Evolutionary conservation across 306 rosid genomes (phyloP).

Genomic region (Quillaja saponaria): DNA sequence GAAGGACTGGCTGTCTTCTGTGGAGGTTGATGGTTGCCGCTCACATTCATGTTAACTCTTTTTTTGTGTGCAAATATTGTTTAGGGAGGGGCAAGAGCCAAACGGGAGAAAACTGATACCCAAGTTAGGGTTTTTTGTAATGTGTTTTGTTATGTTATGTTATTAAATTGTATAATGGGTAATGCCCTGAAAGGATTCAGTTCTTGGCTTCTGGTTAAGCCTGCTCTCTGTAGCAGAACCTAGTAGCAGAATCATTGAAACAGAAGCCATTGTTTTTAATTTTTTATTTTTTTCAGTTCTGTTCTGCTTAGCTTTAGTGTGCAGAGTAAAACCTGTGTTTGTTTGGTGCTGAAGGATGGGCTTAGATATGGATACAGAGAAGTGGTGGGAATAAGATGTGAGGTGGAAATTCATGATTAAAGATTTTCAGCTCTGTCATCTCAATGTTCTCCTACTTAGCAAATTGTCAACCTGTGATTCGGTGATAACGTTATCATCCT

Average conservation of each 20-base stretch:
- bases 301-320: not conserved
- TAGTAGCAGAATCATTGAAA: slow-evolving; percentile 45
- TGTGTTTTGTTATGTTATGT: too few species aligned
- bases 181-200: slow-evolving; percentile 33
- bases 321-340: too few species aligned
- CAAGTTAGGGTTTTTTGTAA: too few species aligned
- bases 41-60: too few species aligned
- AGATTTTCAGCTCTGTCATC: slow-evolving; percentile 37
- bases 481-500: slow-evolving; percentile 43
- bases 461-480: slow-evolving; percentile 26
- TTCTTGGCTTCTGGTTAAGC: slow-evolving; percentile 5
- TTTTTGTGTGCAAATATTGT: too few species aligned
- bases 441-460: slow-evolving; percentile 32
- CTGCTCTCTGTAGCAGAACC: slow-evolving; percentile 31
- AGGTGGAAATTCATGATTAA: slow-evolving; percentile 25
- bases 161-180: slow-evolving; percentile 30
- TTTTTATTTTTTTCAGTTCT: too few species aligned
- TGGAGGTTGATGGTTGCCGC: too few species aligned
- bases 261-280: slow-evolving; percentile 45
- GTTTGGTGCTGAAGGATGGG: not conserved
- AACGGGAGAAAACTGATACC: too few species aligned
- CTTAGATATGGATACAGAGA: slow-evolving; percentile 6
- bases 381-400: slow-evolving; percentile 5
- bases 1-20: too few species aligned
- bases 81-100: too few species aligned